A percentile compares a stretch with the other conserved stretches of the same genome.
Conservation (phyloP, 306 rosid genomes). For the Cicer cuneatum region DNA sequence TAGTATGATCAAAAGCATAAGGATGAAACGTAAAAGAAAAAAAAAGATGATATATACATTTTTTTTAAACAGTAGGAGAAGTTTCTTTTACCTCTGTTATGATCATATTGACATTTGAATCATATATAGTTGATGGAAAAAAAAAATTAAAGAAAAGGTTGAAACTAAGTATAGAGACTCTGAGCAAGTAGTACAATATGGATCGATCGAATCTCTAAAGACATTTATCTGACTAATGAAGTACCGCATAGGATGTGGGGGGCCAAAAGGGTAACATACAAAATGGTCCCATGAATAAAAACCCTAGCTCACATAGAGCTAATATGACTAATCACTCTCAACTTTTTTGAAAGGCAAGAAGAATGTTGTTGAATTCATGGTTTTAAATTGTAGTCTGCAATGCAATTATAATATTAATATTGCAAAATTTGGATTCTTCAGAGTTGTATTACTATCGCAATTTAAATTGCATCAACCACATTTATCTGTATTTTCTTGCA, state of each 20-base stretch:
- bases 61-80: conserved; percentile 15
- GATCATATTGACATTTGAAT: background rate
- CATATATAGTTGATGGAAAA: background rate
- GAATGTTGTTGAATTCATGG: background rate
- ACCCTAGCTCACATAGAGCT: background rate
- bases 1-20: conserved; percentile 3
- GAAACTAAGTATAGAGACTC: background rate
- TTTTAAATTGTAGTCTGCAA: too few species aligned
- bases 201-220: background rate
- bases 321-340: background rate
- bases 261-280: background rate
- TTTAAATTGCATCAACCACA: too few species aligned
- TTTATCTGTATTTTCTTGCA: too few species aligned
- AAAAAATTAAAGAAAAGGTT: background rate
- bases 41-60: background rate
- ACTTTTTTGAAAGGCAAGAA: background rate
- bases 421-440: too few species aligned
- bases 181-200: background rate
- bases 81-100: conserved; percentile 34
- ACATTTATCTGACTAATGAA: background rate
- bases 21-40: conserved; percentile 29
- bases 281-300: conserved; percentile 22
- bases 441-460: too few species aligned
- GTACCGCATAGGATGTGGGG: background rate
- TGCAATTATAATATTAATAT: too few species aligned